Conservation (phyloP, 2,329 filamentous ascomycete genomes). For the Colletotrichum coccodes region DNA sequence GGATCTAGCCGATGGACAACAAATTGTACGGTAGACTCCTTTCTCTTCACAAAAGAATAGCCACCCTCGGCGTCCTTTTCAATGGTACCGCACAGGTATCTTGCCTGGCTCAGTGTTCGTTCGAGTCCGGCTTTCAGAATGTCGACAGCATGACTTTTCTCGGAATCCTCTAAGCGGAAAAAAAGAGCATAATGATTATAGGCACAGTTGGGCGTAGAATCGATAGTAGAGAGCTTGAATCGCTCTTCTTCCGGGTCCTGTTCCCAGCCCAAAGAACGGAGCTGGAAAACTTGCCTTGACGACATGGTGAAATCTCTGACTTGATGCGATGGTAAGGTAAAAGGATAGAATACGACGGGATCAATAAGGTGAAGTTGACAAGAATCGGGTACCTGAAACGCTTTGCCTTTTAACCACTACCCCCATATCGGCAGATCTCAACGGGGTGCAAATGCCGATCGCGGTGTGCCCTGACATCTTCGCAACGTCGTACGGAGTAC, state of each 20-base stretch:
- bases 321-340: neutral
- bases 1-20: neutral
- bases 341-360: neutral
- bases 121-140: neutral
- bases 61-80: neutral
- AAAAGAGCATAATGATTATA: neutral
- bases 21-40: neutral
- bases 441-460: too few relatives aligned
- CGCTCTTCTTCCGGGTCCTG: neutral
- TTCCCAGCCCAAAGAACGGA: neutral
- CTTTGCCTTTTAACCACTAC: neutral
- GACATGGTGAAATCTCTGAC: neutral
- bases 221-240: neutral
- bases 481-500: too few relatives aligned
- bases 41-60: neutral
- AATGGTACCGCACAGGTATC: neutral
- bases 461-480: too few relatives aligned
- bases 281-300: neutral
- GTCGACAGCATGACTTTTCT: neutral
- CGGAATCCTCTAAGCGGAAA: neutral
- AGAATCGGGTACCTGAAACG: neutral
- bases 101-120: neutral
- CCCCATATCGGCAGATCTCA: too few relatives aligned
- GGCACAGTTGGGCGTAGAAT: neutral
- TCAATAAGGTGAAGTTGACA: neutral